Evolutionary conservation across 2,329 filamentous ascomycete species (phyloP), one percentile per base, ranked within the genome.

Genomic region (Pseudogymnoascus sp.): DNA sequence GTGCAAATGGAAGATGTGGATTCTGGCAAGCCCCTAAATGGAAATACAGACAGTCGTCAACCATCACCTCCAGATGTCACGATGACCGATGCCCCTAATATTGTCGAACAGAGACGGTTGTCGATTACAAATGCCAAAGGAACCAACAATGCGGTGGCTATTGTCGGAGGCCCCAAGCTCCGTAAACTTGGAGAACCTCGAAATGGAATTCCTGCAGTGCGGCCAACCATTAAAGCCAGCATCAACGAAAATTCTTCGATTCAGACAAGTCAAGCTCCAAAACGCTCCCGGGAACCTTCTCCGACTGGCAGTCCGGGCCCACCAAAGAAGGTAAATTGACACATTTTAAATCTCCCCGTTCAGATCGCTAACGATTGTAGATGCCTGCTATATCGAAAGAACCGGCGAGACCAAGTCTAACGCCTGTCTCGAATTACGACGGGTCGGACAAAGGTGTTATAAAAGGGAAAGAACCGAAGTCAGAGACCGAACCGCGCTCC

Each of bases 1-100:
- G 50, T 56, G 29, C 50, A 33, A 56, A 56, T 56, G 50, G 29
- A 56, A 56, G 50, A 56, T 33, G 50, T 56, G 5, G 50, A 56
- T 19, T 56, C 50, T 16, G 16, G n/a, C 50, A 35, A 56, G 50
- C 16, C 29, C 24, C 16, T 35, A 21, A 10, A 33, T 56, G 50
- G 50, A 19, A 56, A 33, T 56, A 14, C 50, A 21, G 29, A 35
- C 29, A 56, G 50, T 21, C 50, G 50, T 10, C 50, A 56, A 14
- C 50, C 50, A 33, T 56, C 50, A 33, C 50, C 50, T 14, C 50
- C 10, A 35, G 50, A 56, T 56, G 50, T 56, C 29, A 2, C 50
- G 10, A 56, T 56, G 50, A 56, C 50, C 10, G 50, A 56, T 35
- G 50, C 29, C 50, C 50, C 50, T 56, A 56, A 13, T 56, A 56